Conservation (phyloP, 768 basidiomycete species). For the Russula foetens region DNA sequence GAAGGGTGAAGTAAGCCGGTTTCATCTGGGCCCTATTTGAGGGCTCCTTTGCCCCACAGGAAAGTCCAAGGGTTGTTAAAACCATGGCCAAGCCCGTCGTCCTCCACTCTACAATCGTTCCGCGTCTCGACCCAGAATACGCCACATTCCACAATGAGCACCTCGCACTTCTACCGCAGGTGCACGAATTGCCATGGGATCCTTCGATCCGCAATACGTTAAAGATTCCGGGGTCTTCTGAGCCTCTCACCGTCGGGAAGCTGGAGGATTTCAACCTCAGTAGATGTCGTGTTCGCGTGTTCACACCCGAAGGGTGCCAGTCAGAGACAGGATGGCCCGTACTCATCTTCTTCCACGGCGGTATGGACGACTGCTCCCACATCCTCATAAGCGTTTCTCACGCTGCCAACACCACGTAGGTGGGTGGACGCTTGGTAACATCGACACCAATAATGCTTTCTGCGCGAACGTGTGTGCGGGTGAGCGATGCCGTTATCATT, state of each 20-base stretch:
- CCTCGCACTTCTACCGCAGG: constrained; percentile 38
- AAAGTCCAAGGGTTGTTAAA: constrained; percentile 1
- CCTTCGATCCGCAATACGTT: constrained; percentile 45
- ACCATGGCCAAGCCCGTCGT: constrained; percentile 33
- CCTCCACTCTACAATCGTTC: constrained; percentile 52
- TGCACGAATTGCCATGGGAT: constrained; percentile 55
- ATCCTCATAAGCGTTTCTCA: neutral
- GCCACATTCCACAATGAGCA: constrained; percentile 49
- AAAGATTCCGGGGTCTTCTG: constrained; percentile 48
- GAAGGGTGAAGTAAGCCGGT: neutral
- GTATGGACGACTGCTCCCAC: constrained; percentile 27
- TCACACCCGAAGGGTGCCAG: constrained; percentile 46
- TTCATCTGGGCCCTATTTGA: constrained; percentile 9
- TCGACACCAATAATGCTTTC: constrained; percentile 52
- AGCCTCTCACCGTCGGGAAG: constrained; percentile 46
- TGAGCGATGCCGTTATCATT: constrained; percentile 23
- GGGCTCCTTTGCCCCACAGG: neutral
- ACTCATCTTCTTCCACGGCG: constrained; percentile 70
- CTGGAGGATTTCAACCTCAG: constrained; percentile 45
- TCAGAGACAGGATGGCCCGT: constrained; percentile 61
- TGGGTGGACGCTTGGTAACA: constrained; percentile 70
- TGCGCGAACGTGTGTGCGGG: constrained; percentile 52
- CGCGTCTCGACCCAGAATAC: constrained; percentile 59
- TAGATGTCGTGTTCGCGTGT: constrained; percentile 50
- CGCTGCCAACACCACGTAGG: constrained; percentile 31